A percentile compares a stretch with the other conserved stretches of the same genome.
These are phyloP conservation scores for Aspergillus sp. DNA, from an alignment of 2,329 filamentous ascomycete genomes.

Conservation along the genomic window DNA sequence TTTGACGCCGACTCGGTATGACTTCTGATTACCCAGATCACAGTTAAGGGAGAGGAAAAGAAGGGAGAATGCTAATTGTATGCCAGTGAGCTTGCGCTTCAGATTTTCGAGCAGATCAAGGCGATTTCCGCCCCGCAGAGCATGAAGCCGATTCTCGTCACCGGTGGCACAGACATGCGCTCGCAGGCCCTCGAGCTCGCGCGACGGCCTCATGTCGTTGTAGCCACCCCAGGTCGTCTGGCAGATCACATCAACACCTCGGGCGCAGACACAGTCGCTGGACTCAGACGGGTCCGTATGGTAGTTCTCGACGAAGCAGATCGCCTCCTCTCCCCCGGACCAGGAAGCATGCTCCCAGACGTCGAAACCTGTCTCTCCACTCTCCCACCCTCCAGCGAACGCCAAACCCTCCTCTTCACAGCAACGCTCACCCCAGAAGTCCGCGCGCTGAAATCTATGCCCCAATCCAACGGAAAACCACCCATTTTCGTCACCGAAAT, in stretches of 20 bases:
- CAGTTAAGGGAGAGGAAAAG: not conserved
- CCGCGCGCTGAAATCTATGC: constrained; percentile 76
- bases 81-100: constrained; percentile 80
- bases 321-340: constrained; percentile 71
- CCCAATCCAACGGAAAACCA: constrained; percentile 65
- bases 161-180: constrained; percentile 90
- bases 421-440: constrained; percentile 94
- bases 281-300: constrained; percentile 74
- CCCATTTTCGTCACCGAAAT: constrained; percentile 89
- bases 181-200: constrained; percentile 82
- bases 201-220: constrained; percentile 82
- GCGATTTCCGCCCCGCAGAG: constrained; percentile 86
- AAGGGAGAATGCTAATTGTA: not conserved
- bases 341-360: constrained; percentile 90
- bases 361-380: constrained; percentile 83
- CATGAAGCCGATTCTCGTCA: constrained; percentile 85
- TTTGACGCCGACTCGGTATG: constrained; percentile 77
- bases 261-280: constrained; percentile 84
- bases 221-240: constrained; percentile 88
- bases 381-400: constrained; percentile 71
- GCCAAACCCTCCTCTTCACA: constrained; percentile 95
- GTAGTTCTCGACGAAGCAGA: constrained; percentile 97
- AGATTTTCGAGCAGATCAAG: constrained; percentile 95
- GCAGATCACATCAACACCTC: constrained; percentile 92
- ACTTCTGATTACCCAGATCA: not conserved